Percentiles rank a stretch among this genome's conserved stretches.
Conservation (phyloP, 768 basidiomycete species). For the Galerina marginata region DNA sequence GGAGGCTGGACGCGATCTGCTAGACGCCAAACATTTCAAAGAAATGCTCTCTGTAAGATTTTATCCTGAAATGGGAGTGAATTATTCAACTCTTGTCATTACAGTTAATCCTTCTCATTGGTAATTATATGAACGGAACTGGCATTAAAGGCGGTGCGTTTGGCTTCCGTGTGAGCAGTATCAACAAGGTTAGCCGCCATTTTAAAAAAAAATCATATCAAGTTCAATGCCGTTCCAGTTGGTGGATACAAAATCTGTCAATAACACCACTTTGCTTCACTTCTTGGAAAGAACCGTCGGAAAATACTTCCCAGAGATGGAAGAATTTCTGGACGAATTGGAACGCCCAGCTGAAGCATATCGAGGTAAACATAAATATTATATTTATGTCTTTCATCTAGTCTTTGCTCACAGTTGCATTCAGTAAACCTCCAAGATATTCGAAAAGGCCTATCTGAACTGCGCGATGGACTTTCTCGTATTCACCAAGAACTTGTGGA, state of each 20-base stretch:
- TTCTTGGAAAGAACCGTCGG: slow-evolving; percentile 90
- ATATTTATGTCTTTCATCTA: not conserved
- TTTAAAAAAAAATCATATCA: not conserved
- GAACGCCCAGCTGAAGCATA: slow-evolving; percentile 91
- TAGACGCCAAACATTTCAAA: slow-evolving; percentile 87
- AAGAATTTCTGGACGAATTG: slow-evolving; percentile 87
- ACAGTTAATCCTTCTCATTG: slow-evolving; percentile 91
- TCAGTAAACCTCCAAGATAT: slow-evolving; percentile 88
- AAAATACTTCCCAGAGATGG: slow-evolving; percentile 87
- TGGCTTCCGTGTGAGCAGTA: slow-evolving; percentile 95
- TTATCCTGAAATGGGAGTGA: not conserved
- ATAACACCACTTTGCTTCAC: slow-evolving; percentile 93
- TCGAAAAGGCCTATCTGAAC: slow-evolving; percentile 72
- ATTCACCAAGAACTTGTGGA: slow-evolving; percentile 83
- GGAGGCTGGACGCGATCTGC: slow-evolving; percentile 79
- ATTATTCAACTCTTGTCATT: not conserved
- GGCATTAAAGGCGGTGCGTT: slow-evolving; percentile 96
- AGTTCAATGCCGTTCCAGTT: slow-evolving; percentile 52
- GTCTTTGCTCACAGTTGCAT: not conserved
- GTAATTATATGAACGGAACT: slow-evolving; percentile 98
- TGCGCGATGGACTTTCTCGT: slow-evolving; percentile 76
- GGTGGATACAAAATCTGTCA: slow-evolving; percentile 96
- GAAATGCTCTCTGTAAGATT: slow-evolving; percentile 79
- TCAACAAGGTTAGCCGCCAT: slow-evolving; percentile 79
- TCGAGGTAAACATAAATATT: slow-evolving; percentile 61